phyloP scores from a whole-genome alignment of 1,284 basidiomycete species.

The Pseudozyma sp. region DNA sequence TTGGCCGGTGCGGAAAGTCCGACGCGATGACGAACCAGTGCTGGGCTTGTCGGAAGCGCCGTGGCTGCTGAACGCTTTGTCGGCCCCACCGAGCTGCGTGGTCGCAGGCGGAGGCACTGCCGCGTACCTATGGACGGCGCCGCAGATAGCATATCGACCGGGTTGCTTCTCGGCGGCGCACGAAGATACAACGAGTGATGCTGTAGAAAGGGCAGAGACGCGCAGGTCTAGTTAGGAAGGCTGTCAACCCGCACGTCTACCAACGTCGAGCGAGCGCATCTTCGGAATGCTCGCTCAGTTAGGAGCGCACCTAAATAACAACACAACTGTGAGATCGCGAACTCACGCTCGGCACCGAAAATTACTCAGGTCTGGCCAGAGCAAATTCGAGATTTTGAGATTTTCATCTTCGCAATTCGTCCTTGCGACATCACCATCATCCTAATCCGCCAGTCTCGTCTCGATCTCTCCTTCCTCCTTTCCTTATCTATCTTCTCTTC shows the following conservation, averaged over 20 bases:
- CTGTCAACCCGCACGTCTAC: not conserved
- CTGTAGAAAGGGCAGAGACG: not conserved
- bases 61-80: constrained; percentile 1
- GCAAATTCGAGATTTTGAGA: constrained; percentile 37
- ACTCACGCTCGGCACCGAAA: constrained; percentile 22
- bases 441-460: not conserved
- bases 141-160: constrained; percentile 15
- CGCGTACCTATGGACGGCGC: constrained; percentile 20
- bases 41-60: not conserved
- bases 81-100: constrained; percentile 1
- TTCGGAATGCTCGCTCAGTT: constrained; percentile 2
- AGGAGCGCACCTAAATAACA: not conserved
- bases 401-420: constrained; percentile 12
- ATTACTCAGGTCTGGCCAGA: not conserved
- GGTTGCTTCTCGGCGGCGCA: not conserved
- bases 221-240: not conserved
- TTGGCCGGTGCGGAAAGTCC: not conserved
- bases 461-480: not conserved
- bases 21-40: not conserved
- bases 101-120: constrained; percentile 23
- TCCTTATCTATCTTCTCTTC: constrained; percentile 1
- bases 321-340: constrained; percentile 13
- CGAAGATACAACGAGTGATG: not conserved
- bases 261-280: not conserved
- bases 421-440: constrained; percentile 39